Conservation (phyloP, 345 rosid genomes). For the Gossypium thurberi region DNA sequence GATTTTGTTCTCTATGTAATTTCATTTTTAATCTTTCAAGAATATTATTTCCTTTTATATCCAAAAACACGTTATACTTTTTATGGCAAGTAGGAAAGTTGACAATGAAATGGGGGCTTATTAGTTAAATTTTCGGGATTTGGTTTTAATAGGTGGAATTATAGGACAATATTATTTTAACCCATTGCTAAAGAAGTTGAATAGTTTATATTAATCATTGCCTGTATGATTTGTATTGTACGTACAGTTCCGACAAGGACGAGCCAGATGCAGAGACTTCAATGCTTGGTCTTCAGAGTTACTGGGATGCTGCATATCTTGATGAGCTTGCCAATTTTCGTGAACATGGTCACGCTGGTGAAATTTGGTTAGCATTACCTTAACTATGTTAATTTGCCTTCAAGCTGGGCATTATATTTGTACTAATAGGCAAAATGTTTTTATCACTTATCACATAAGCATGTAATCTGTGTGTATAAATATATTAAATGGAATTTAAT, state of each 20-base stretch:
- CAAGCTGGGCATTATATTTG: neutral
- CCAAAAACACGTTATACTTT: neutral
- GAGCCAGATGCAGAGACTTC: slow-evolving; percentile 73
- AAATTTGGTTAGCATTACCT: slow-evolving; percentile 62
- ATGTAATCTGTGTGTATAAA: neutral
- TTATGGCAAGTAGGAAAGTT: neutral
- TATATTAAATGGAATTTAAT: neutral
- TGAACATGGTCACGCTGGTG: slow-evolving; percentile 92
- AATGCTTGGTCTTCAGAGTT: slow-evolving; percentile 87
- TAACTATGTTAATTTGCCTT: neutral
- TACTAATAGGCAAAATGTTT: neutral
- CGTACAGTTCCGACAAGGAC: slow-evolving; percentile 81
- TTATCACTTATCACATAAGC: neutral
- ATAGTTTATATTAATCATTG: neutral
- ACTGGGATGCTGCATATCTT: slow-evolving; percentile 90
- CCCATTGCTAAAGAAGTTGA: neutral
- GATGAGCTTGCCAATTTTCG: slow-evolving; percentile 81
- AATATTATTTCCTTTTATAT: neutral
- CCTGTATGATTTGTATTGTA: slow-evolving; percentile 3
- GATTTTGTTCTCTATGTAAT: neutral
- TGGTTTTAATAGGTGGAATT: neutral
- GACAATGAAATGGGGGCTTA: neutral
- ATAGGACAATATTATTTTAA: neutral
- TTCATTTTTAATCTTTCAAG: neutral
- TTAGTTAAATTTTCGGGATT: neutral